Evolutionary conservation across 225 moss, liverwort and hornwort species (phyloP), one percentile per base, ranked within the genome.

Genomic region (Thuidium tamariscinum): DNA sequence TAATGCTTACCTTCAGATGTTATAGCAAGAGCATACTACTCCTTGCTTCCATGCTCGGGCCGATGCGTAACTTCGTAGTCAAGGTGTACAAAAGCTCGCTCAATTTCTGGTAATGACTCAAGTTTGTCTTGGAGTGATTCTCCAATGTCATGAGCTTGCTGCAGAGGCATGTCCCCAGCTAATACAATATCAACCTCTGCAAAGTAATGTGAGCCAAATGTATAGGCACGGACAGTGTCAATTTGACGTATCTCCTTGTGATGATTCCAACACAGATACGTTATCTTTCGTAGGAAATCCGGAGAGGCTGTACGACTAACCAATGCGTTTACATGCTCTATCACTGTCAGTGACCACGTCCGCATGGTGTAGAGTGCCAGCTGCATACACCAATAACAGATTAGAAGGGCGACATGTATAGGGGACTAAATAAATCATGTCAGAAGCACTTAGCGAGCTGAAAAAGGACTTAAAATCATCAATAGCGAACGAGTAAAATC

Each of bases 161-260:
- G 90, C 89, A 98, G 83, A 13, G 93, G 93, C 97, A 98, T 98
- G 84, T 98, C 95, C 62, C 92, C 91, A 14, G 97, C 83, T 60
- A 98, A 82, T 52, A 98, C 97, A 83, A 98, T 98, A 84, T 98
- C 97, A 73, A 98, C 95, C 88, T 98, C 97, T 32, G 97, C 97
- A 85, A 98, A 98, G 86, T 98, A 98, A 85, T 95, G 95, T 26
- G 94, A 89, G 57, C 97, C 97, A 79, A 98, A 96, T 8, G 96
- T 98, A 64, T 98, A 98, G 48, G 97, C 97, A 83, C 97, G 92
- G 41, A 98, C 97, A 16, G 97, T 98, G 69, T 98, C 97, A 54
- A 98, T 98, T 76, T 98, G 96, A 14, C 90, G 94, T 42, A 98
- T 98, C 78, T 95, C 94, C 89, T 95, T 95, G 91, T 96, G 94